Conservation (phyloP, 2,329 filamentous ascomycete genomes). For the Fusarium pininemorale region DNA sequence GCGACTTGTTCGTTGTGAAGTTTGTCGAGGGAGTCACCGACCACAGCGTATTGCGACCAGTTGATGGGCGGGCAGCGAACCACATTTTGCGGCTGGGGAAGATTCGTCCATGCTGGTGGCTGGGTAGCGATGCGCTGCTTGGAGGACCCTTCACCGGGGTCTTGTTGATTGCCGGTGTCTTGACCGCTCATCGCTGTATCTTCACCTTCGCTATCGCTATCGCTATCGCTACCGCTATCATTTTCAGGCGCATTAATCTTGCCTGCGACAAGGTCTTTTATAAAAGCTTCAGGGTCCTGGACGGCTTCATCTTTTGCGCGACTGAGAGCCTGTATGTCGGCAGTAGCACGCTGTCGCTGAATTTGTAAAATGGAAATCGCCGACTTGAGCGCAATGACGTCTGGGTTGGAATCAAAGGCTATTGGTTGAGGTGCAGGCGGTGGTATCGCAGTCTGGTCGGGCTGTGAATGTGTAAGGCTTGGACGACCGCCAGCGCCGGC, state of each 20-base stretch:
- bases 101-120: slow-evolving; percentile 62
- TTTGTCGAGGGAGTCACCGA: slow-evolving; percentile 80
- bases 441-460: slow-evolving; percentile 51
- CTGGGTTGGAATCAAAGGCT: slow-evolving; percentile 74
- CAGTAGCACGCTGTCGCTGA: slow-evolving; percentile 79
- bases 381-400: slow-evolving; percentile 85
- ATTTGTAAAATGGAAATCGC: slow-evolving; percentile 88
- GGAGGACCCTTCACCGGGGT: slow-evolving; percentile 36
- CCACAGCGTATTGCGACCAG: slow-evolving; percentile 93
- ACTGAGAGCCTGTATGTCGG: slow-evolving; percentile 77
- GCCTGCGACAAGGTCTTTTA: slow-evolving; percentile 72
- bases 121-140: slow-evolving; percentile 35
- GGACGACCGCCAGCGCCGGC: slow-evolving; percentile 44
- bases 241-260: slow-evolving; percentile 56
- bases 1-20: slow-evolving; percentile 82
- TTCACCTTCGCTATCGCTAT: slow-evolving; percentile 44
- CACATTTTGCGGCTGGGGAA: slow-evolving; percentile 83
- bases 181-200: slow-evolving; percentile 42
- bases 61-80: slow-evolving; percentile 90
- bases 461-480: slow-evolving; percentile 57
- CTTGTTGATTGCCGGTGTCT: slow-evolving; percentile 43
- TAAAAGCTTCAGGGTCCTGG: slow-evolving; percentile 75
- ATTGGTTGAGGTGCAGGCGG: slow-evolving; percentile 63
- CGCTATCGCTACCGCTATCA: slow-evolving; percentile 43
- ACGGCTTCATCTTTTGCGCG: slow-evolving; percentile 76